phyloP scores from a whole-genome alignment of 2,329 filamentous ascomycete genomes.

The Camptophora hylomeconis region DNA sequence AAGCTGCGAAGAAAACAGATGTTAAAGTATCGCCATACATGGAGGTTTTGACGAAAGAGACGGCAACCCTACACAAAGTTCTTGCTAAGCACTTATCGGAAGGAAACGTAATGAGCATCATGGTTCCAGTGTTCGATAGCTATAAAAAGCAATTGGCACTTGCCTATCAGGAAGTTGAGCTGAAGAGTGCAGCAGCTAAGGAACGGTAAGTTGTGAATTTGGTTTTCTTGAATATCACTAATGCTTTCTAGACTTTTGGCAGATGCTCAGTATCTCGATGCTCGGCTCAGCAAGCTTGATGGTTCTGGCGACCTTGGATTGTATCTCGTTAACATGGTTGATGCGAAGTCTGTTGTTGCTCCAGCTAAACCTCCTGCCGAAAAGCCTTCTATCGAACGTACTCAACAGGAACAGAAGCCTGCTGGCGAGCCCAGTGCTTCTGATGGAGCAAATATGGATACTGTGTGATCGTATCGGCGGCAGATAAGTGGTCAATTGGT shows the following conservation, averaged over 20 bases:
- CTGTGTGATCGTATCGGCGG: too few species aligned
- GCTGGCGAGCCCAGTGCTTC: too few species aligned
- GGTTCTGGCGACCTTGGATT: constrained; percentile 64
- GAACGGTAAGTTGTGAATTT: constrained; percentile 46
- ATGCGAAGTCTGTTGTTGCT: constrained; percentile 21
- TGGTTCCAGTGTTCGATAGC: constrained; percentile 69
- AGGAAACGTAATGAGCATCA: constrained; percentile 64
- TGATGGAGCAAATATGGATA: too few species aligned
- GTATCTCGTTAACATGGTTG: constrained; percentile 43
- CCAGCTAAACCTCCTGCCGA: too few species aligned
- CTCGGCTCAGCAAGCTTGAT: constrained; percentile 62
- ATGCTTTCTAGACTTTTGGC: constrained; percentile 50
- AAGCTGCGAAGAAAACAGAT: constrained; percentile 26
- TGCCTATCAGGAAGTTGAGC: constrained; percentile 51
- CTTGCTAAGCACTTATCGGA: constrained; percentile 71
- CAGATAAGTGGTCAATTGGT: too few species aligned
- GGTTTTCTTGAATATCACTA: constrained; percentile 10
- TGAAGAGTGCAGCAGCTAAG: constrained; percentile 55
- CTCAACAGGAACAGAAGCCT: too few species aligned
- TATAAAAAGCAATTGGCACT: constrained; percentile 69
- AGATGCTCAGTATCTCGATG: constrained; percentile 61
- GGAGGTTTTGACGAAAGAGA: constrained; percentile 79
- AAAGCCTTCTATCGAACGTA: too few species aligned
- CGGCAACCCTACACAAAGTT: constrained; percentile 69
- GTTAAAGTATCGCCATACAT: constrained; percentile 56